Evolutionary conservation across 2,329 filamentous ascomycete genomes (phyloP).

Genomic region (Diaporthe velutina): DNA sequence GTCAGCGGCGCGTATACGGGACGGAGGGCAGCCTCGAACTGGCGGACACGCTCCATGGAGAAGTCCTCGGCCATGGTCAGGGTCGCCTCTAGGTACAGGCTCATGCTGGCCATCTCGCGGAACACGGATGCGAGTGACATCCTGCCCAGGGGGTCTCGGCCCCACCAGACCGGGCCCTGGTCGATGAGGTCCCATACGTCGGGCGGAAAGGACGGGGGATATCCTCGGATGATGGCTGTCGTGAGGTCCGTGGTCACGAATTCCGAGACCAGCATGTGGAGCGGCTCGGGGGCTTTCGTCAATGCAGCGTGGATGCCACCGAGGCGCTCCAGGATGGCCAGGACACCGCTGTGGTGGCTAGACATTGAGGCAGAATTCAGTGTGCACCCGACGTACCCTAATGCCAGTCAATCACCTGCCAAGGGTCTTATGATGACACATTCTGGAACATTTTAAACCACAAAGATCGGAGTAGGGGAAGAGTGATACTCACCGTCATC

Average conservation of each 20-base stretch:
- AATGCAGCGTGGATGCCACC: constrained; percentile 47
- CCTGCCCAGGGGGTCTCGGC: constrained; percentile 50
- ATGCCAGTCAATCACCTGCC: no score
- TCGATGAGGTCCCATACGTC: constrained; percentile 55
- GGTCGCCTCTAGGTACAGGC: constrained; percentile 46
- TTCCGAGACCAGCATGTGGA: constrained; percentile 57
- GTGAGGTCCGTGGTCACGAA: constrained; percentile 59
- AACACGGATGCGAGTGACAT: constrained; percentile 52
- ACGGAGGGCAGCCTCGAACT: constrained; percentile 46
- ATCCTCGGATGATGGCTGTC: constrained; percentile 54
- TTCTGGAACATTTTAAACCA: no score
- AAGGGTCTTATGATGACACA: rapidly evolving
- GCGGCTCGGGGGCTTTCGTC: constrained; percentile 45
- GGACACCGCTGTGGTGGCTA: constrained; percentile 52
- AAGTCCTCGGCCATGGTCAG: constrained; percentile 42
- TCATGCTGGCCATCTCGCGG: constrained; percentile 48
- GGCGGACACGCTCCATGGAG: constrained; percentile 47
- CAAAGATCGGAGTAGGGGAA: neutral
- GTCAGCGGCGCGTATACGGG: constrained; percentile 46
- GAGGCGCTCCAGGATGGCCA: constrained; percentile 51
- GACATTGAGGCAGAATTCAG: constrained; percentile 49
- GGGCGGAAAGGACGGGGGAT: constrained; percentile 52
- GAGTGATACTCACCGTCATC: constrained; percentile 45
- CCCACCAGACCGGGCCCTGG: constrained; percentile 57
- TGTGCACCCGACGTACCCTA: constrained; percentile 50